Evolutionary conservation across 148 eudicot species (phyloP), one percentile per base, ranked within the genome.

Genomic region (Camellia sinensis): DNA sequence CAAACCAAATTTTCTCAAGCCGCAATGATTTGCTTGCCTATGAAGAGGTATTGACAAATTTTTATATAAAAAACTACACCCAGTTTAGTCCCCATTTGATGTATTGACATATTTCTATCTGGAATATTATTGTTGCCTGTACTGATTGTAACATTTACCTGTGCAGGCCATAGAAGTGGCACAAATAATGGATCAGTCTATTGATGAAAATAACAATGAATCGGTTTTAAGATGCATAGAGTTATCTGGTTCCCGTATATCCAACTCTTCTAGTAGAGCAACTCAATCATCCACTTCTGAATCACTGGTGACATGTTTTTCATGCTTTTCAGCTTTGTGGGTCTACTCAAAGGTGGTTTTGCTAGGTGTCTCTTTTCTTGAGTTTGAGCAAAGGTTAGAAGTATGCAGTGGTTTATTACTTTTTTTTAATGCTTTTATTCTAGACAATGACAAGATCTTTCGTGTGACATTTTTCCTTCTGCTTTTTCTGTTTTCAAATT

Each of bases 91-190:
- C 29, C 29, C 29, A 29, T 29, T 29, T 29, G 29, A 29, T 29
- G 29, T 29, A 29, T 29, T 29, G 29, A 29, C 70, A 48, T 48
- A 78, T 66, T 43, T 80, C 54, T 14, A 14, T 69, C 73, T 60
- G 67, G 29, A 78, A 22, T 45, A 66, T 74, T 75, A 53, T 75
- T n/a, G 68, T 64, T 40, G 44, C 54, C 75, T 74, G 81, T 78
- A 56, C 76, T 76, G 54, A 79, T 59, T 40, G 14, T 64, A 60
- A 46, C 46, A 64, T 50, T 22, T 77, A 14, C 43, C 72, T 29
- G 52, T 84, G 53, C 81, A 95, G 98, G 98, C 98, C 67, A 82
- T 93, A 84, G 94, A 89, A 86, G 87, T 95, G 82, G 93, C 98
- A 64, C 97, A 93, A 87, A 87, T 91, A 67, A 91, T 95, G 88